Conservation (phyloP, 2,329 filamentous ascomycete genomes). For the Colletotrichum tofieldiae region DNA sequence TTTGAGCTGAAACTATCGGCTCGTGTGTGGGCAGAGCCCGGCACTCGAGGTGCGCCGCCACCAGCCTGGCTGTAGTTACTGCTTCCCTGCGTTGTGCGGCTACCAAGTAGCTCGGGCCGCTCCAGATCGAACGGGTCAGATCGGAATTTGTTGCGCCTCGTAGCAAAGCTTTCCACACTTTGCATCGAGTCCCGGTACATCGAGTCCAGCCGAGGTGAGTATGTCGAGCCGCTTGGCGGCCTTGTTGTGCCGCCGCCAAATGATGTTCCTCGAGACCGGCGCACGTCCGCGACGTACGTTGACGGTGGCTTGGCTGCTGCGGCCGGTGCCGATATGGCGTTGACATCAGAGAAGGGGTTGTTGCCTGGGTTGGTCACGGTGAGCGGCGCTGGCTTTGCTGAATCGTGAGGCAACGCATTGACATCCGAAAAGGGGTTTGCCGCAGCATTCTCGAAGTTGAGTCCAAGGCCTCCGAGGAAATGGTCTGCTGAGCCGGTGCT, state of each 20-base stretch:
- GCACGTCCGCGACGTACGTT: conserved; percentile 64
- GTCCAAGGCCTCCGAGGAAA: conserved; percentile 58
- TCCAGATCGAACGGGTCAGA: conserved; percentile 79
- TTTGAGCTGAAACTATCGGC: conserved; percentile 59
- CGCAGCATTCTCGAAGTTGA: conserved; percentile 54
- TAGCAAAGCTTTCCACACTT: conserved; percentile 62
- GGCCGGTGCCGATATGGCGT: conserved; percentile 56
- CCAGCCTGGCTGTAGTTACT: conserved; percentile 49
- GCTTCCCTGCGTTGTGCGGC: conserved; percentile 51
- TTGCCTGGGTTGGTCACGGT: conserved; percentile 49
- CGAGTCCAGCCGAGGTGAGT: conserved; percentile 52
- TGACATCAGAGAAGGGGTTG: conserved; percentile 66
- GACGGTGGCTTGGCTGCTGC: conserved; percentile 52
- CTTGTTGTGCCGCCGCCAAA: conserved; percentile 50
- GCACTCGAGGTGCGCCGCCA: conserved; percentile 39
- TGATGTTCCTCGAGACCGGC: conserved; percentile 65
- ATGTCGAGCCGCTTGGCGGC: conserved; percentile 47
- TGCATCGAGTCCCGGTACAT: conserved; percentile 59
- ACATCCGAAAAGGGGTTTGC: conserved; percentile 65
- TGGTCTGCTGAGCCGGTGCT: conserved; percentile 56
- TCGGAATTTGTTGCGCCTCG: conserved; percentile 69
- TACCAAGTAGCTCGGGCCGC: conserved; percentile 61
- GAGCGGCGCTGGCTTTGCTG: conserved; percentile 57
- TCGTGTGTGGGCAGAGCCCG: conserved; percentile 54
- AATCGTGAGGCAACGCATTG: conserved; percentile 58